These are phyloP conservation scores for Pythium aristosporum DNA, from an alignment of 352 stramenopile species.

Conservation along the genomic window DNA sequence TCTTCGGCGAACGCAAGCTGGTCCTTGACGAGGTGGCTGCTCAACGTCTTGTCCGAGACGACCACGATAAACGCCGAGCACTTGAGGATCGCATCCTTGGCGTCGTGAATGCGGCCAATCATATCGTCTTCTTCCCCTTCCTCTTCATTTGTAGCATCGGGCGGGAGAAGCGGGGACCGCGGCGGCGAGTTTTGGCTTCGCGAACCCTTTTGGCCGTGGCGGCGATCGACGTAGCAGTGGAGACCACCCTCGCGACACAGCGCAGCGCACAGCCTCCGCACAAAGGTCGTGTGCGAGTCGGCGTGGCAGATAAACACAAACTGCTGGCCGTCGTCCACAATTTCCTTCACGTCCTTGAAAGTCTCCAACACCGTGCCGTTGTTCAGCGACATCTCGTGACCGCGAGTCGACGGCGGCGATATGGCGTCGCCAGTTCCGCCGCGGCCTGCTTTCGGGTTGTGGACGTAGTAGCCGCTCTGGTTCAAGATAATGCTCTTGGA, in stretches of 20 bases:
- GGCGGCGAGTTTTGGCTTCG: not conserved
- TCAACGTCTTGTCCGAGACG: slow-evolving; percentile 70
- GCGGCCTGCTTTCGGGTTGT: slow-evolving; percentile 25
- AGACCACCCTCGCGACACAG: slow-evolving; percentile 64
- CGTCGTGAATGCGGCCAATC: slow-evolving; percentile 68
- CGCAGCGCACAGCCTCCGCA: slow-evolving; percentile 64
- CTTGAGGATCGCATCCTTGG: slow-evolving; percentile 82
- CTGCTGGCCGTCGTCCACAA: slow-evolving; percentile 56
- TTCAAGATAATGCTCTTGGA: slow-evolving; percentile 70
- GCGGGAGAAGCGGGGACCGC: not conserved
- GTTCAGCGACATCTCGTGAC: not conserved
- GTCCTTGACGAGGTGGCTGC: slow-evolving; percentile 72
- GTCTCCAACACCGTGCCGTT: slow-evolving; percentile 62
- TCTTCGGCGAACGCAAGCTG: slow-evolving; percentile 83
- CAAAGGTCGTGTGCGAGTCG: slow-evolving; percentile 71
- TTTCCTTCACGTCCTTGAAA: slow-evolving; percentile 49
- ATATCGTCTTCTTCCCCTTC: slow-evolving; percentile 45
- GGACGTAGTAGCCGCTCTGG: slow-evolving; percentile 70
- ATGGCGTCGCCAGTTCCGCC: not conserved
- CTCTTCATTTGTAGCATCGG: not conserved
- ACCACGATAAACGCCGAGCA: slow-evolving; percentile 76
- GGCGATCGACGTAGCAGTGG: slow-evolving; percentile 69
- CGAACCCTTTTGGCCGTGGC: slow-evolving; percentile 19
- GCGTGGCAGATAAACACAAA: slow-evolving; percentile 87
- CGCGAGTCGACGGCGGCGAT: not conserved